Conservation (phyloP, 1,139 yeast species). For the Kodamaea alishanica region DNA sequence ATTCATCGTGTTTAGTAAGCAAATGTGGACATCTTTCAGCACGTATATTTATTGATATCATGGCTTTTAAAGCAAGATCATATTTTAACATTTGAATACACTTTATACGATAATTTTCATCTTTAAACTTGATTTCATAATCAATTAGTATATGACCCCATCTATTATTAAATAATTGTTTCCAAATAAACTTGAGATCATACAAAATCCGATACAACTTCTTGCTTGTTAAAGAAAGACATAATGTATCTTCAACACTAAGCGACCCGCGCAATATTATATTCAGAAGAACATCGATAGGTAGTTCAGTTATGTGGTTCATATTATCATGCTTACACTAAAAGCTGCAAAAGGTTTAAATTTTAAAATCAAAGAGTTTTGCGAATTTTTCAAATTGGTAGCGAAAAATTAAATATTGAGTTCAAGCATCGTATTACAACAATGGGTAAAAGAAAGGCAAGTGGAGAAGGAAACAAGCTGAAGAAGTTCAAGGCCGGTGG, state of each 20-base stretch:
- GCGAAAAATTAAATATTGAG: background rate
- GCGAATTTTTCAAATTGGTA: background rate
- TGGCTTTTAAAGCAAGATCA: too few relatives aligned
- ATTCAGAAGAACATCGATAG: constrained; percentile 4
- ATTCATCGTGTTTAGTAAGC: too few relatives aligned
- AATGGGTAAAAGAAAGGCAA: constrained; percentile 36
- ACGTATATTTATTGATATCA: too few relatives aligned
- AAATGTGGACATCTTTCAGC: too few relatives aligned
- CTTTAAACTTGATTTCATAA: constrained; percentile 7
- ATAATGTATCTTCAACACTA: constrained; percentile 5
- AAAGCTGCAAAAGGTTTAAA: background rate
- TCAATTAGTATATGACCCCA: constrained; percentile 13
- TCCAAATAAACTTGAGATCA: constrained; percentile 19
- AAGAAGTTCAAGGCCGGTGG: constrained; percentile 49
- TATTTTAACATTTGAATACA: too few relatives aligned
- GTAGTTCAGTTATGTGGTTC: constrained; percentile 2
- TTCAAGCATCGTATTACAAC: background rate
- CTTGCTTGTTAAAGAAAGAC: constrained; percentile 9
- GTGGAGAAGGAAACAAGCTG: constrained; percentile 18
- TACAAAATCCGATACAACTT: constrained; percentile 10
- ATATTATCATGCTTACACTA: background rate
- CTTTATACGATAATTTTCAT: too few relatives aligned
- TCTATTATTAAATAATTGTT: constrained; percentile 10
- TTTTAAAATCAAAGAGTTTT: background rate
- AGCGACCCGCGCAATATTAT: background rate